These are phyloP conservation scores for Cyberlindnera subsufficiens DNA, from an alignment of 805 yeast genomes.

Conservation along the genomic window DNA sequence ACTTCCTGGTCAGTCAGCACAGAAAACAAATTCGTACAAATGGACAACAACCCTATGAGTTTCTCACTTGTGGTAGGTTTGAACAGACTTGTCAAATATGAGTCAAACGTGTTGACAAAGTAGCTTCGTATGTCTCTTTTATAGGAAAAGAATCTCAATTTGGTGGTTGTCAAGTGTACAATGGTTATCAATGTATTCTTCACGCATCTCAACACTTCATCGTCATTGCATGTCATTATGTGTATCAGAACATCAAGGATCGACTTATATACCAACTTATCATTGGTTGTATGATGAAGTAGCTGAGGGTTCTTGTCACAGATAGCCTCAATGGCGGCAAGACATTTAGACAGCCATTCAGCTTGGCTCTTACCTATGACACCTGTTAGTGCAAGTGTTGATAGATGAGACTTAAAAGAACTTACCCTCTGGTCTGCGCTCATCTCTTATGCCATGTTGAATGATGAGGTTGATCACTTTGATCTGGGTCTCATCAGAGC, in stretches of 20 bases:
- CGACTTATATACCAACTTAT: constrained; percentile 13
- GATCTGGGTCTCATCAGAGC: constrained; percentile 16
- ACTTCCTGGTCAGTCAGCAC: constrained; percentile 19
- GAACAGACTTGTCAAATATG: constrained; percentile 9
- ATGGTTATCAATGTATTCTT: constrained; percentile 18
- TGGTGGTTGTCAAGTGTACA: constrained; percentile 16
- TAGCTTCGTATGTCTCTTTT: constrained; percentile 13
- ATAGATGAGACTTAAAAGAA: background rate
- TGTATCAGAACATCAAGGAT: constrained; percentile 17
- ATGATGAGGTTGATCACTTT: constrained; percentile 17
- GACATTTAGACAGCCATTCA: constrained; percentile 15
- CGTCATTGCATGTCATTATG: constrained; percentile 10
- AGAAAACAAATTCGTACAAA: constrained; percentile 17
- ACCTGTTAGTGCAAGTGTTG: background rate
- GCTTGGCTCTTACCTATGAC: constrained; percentile 1
- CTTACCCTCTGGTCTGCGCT: constrained; percentile 10
- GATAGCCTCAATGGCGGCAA: constrained; percentile 19
- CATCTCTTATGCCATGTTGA: constrained; percentile 17
- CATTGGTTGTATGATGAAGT: constrained; percentile 6
- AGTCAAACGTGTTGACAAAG: constrained; percentile 12
- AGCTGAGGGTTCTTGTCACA: constrained; percentile 17
- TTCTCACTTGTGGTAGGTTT: constrained; percentile 10
- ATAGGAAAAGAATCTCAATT: constrained; percentile 16
- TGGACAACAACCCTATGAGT: constrained; percentile 11
- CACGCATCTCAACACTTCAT: constrained; percentile 11